Evolutionary conservation across 768 basidiomycete genomes (phyloP), one percentile per base, ranked within the genome.

Genomic region (Amanita pseudoporphyria): DNA sequence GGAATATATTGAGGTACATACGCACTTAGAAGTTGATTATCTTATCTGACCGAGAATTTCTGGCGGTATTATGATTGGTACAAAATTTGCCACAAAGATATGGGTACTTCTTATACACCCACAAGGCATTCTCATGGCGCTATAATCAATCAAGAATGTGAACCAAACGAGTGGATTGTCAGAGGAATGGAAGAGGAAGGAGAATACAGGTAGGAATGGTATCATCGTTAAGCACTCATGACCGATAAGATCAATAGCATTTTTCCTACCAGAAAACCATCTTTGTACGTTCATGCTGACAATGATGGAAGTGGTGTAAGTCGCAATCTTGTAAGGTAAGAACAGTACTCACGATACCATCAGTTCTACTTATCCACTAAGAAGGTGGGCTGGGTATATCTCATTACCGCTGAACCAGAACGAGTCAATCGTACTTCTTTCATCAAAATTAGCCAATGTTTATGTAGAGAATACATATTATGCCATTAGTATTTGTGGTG

Each of bases 381-480:
- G 9, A 24, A n/a, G 26, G 28, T 16, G 6, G 22, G 41, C 14
- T 43, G 41, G 41, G n/a, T 12, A 10, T 43, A n/a, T 10, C 28
- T 43, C 14, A 28, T 39, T 6, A 39, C n/a, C n/a, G 3, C 6
- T 9, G 31, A 26, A 13, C 5, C 19, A 39, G 38, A 39, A 28
- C 7, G 38, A 28, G 24, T 31, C 41, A 43, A 43, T 26, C 14
- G 3, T 7, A 42, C 16, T 14, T 30, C n/a, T 16, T 7, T 22
- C n/a, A 13, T 28, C 16, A 14, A 16, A 43, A 43, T 28, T 28
- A 30, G 13, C n/a, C 7, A n/a, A 2, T 16, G 14, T 30, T 16
- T 19, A n/a, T n/a, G n/a, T n/a, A n/a, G n/a, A n/a, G n/a, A 41
- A 45, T 35, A 47, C 45, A 47, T 9, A 37, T 26, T 35, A 47